Conservation (phyloP, 306 rosid species). For the Ochetophila trinervis region DNA sequence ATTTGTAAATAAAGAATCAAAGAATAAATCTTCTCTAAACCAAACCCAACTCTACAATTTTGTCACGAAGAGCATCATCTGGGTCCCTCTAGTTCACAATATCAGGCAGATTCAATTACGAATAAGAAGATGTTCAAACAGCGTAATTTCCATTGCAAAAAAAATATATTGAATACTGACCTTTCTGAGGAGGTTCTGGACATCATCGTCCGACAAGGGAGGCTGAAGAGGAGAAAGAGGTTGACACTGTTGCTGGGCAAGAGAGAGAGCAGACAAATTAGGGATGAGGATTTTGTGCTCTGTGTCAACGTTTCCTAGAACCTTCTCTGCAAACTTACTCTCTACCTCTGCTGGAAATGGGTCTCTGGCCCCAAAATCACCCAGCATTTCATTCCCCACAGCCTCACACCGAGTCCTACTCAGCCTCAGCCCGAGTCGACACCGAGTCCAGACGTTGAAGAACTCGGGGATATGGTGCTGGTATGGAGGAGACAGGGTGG, state of each 20-base stretch:
- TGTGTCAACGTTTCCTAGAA: constrained; percentile 46
- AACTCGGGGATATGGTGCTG: neutral
- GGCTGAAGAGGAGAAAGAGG: constrained; percentile 53
- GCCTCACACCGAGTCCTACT: constrained; percentile 24
- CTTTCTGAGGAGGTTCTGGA: constrained; percentile 56
- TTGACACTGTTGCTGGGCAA: constrained; percentile 50
- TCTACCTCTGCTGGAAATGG: constrained; percentile 87
- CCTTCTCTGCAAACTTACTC: constrained; percentile 74
- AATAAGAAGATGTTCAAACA: too few species aligned
- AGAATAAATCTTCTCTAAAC: too few species aligned
- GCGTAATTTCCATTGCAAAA: neutral
- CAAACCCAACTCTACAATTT: too few species aligned
- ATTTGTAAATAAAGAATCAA: too few species aligned
- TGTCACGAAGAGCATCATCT: too few species aligned
- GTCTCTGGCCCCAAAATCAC: constrained; percentile 86
- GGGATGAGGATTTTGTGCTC: constrained; percentile 93
- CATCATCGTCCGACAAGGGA: constrained; percentile 58
- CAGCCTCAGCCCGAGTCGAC: constrained; percentile 14
- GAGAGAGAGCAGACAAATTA: constrained; percentile 57
- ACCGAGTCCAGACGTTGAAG: constrained; percentile 4
- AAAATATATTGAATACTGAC: constrained; percentile 36
- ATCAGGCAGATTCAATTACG: too few species aligned
- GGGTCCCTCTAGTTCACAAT: too few species aligned
- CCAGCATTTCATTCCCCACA: constrained; percentile 35
- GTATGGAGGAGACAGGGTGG: neutral